These are phyloP conservation scores for Dendrobium huoshanense DNA, from an alignment of 106 monocot genomes.

Conservation along the genomic window DNA sequence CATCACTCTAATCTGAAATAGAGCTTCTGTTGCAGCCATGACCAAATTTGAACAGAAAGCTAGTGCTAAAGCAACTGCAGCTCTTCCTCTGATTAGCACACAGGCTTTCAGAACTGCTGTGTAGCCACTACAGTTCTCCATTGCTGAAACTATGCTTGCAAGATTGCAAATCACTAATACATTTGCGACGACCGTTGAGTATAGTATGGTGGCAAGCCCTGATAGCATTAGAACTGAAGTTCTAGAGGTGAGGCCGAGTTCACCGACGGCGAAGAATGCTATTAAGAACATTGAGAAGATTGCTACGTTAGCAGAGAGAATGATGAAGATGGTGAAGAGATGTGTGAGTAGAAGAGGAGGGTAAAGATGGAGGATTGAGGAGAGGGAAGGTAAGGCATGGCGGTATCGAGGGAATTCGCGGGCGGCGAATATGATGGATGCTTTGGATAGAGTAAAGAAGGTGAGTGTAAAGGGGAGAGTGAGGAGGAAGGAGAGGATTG, in stretches of 20 bases:
- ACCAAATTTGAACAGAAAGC: constrained; percentile 54
- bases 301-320: constrained; percentile 57
- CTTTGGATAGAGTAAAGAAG: constrained; percentile 62
- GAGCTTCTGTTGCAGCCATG: constrained; percentile 48
- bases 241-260: constrained; percentile 26
- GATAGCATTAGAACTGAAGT: constrained; percentile 22
- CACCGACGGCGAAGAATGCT: constrained; percentile 37
- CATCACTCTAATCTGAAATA: constrained; percentile 71
- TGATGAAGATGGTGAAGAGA: constrained; percentile 41
- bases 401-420: not conserved
- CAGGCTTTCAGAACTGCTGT: constrained; percentile 46
- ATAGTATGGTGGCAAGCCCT: constrained; percentile 34
- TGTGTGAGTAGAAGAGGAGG: constrained; percentile 40
- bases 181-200: constrained; percentile 48
- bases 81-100: constrained; percentile 38
- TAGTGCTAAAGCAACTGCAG: constrained; percentile 44
- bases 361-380: constrained; percentile 34
- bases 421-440: constrained; percentile 30
- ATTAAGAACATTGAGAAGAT: constrained; percentile 51
- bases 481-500: constrained; percentile 37
- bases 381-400: constrained; percentile 7
- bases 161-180: constrained; percentile 53
- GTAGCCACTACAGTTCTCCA: constrained; percentile 44
- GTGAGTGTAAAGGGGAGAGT: constrained; percentile 65
- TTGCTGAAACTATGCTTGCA: constrained; percentile 45